Evolutionary conservation across 768 basidiomycete genomes (phyloP), one percentile per base, ranked within the genome.

Genomic region (Agaricus blazei): DNA sequence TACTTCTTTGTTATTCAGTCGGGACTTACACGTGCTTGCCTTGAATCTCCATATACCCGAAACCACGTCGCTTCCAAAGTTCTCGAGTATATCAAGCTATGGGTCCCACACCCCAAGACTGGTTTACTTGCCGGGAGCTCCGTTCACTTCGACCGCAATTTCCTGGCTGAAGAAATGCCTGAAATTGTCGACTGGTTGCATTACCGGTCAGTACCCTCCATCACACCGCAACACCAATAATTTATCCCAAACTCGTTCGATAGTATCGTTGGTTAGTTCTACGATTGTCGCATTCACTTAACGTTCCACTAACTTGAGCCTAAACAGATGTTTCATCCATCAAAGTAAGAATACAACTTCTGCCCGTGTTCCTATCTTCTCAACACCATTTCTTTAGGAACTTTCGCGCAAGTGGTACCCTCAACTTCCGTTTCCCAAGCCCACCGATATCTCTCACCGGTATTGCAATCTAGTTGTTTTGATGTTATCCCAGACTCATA

Each of bases 41-140:
- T 95, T 43, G 72, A 75, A 6, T 94, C 93, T 2, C 79, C 83
- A 0, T 72, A 89, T 63, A 73, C 82, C 1, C 80, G 72, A 44
- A 80, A 82, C 26, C 72, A 73, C 14, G 93, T 93, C 2, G 70
- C 80, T 9, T 63, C 75, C 23, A 67, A 76, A 19, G 85, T 95
- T 3, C 70, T 93, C 19, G 71, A 73, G 2, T 97, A 98, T 66
- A 83, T 98, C 65, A 84, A 88, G 70, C 83, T 79, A 64, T 93
- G 93, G 91, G 75, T 97, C 36, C 93, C 94, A 11, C 67, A 76
- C 14, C 73, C 74, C 56, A 72, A 76, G 37, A 73, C 69, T 5
- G 91, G 79, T 1, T 77, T 91, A 7, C 78, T 93, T n/a, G 91
- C 94, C 4, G 94, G 94, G 12, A 95, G 79, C 64, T 88, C 90